Evolutionary conservation across 805 yeast species (phyloP).

Genomic region (Grigorovia yakushimaensis): DNA sequence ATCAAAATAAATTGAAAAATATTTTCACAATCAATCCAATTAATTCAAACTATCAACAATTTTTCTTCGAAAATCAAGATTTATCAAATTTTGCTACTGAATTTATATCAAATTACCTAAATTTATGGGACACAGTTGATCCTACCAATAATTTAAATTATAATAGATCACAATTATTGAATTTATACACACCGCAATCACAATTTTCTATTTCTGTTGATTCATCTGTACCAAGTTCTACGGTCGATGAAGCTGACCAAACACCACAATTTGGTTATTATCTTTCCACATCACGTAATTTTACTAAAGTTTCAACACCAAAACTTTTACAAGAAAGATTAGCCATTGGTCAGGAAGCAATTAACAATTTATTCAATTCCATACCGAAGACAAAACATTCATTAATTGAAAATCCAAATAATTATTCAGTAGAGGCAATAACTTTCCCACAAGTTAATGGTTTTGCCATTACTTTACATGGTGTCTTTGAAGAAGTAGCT

Average conservation of each 20-base stretch:
- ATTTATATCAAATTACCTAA: conserved; percentile 66
- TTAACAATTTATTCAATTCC: conserved; percentile 49
- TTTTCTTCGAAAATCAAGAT: conserved; percentile 74
- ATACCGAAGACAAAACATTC: conserved; percentile 77
- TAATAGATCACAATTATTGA: conserved; percentile 58
- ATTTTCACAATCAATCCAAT: conserved; percentile 35
- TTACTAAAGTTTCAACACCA: conserved; percentile 48
- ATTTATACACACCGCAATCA: conserved; percentile 72
- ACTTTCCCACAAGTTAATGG: conserved; percentile 67
- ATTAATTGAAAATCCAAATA: conserved; percentile 49
- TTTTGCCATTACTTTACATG: conserved; percentile 75
- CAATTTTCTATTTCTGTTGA: conserved; percentile 78
- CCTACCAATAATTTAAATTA: conserved; percentile 9
- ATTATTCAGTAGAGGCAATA: conserved; percentile 71
- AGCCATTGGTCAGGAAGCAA: conserved; percentile 59
- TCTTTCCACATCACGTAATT: conserved; percentile 68
- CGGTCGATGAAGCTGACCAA: conserved; percentile 27
- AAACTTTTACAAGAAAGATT: conserved; percentile 51
- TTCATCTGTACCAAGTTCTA: conserved; percentile 50
- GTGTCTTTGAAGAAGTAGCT: conserved; percentile 64
- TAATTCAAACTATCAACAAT: conserved; percentile 49
- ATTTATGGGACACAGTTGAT: conserved; percentile 56
- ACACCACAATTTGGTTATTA: conserved; percentile 54
- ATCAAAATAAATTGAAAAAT: conserved; percentile 48
- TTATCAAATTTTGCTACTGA: conserved; percentile 62